Conservation (phyloP, 2,329 filamentous ascomycete species). For the Penicillium sp. region DNA sequence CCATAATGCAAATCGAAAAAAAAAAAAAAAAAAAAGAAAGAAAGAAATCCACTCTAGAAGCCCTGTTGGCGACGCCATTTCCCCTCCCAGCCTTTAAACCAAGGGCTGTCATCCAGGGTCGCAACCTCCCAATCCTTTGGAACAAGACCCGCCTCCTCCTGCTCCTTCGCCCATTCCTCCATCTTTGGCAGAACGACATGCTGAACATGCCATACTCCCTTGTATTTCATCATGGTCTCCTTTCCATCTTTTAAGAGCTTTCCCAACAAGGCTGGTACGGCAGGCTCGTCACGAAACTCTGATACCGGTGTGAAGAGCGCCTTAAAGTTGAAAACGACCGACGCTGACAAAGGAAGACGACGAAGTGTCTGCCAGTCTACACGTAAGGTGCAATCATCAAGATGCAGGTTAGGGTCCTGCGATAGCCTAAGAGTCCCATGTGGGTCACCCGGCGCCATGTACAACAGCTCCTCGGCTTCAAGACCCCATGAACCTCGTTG, state of each 20-base stretch:
- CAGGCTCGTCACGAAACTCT: conserved; percentile 70
- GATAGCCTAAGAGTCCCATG: conserved; percentile 60
- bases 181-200: conserved; percentile 68
- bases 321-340: conserved; percentile 85
- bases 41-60: conserved; percentile 42
- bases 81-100: conserved; percentile 72
- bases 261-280: conserved; percentile 66
- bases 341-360: conserved; percentile 72
- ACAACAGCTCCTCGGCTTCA: conserved; percentile 73
- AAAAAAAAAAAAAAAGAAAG: background rate
- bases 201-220: conserved; percentile 77
- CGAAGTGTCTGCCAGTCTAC: conserved; percentile 89
- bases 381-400: conserved; percentile 65
- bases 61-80: conserved; percentile 70
- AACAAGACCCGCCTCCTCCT: conserved; percentile 63
- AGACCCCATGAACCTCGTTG: conserved; percentile 84
- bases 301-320: conserved; percentile 74
- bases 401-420: conserved; percentile 58
- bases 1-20: background rate
- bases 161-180: conserved; percentile 64
- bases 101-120: conserved; percentile 74
- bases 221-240: conserved; percentile 71
- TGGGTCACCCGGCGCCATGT: conserved; percentile 68
- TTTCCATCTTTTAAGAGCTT: conserved; percentile 73
- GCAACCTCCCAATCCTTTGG: conserved; percentile 63